These are phyloP conservation scores for Lagenidium giganteum DNA, from an alignment of 352 stramenopile species.

Conservation along the genomic window DNA sequence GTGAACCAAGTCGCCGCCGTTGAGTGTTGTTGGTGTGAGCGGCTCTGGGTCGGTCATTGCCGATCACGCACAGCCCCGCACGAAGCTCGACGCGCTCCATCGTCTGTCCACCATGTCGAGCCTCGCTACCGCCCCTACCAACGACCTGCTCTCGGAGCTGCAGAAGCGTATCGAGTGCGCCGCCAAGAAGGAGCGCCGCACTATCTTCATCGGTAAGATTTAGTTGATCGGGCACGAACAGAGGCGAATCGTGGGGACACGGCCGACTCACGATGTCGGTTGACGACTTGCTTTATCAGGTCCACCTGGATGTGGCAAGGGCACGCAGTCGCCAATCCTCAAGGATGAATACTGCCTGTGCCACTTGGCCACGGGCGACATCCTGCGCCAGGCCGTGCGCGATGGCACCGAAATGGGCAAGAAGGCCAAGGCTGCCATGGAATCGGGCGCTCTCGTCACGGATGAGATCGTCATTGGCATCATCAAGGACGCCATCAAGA, in stretches of 20 bases:
- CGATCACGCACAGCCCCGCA: too few species aligned
- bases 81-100: too few species aligned
- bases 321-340: constrained; percentile 97
- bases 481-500: constrained; percentile 98
- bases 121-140: constrained; percentile 76
- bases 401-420: constrained; percentile 96
- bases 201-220: constrained; percentile 91
- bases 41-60: too few species aligned
- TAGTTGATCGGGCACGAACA: too few species aligned
- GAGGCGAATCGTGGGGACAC: neutral
- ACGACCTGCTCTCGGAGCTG: constrained; percentile 86
- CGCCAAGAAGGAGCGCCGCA: constrained; percentile 91
- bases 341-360: constrained; percentile 98
- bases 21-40: too few species aligned
- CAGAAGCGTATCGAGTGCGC: constrained; percentile 90
- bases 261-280: constrained; percentile 3
- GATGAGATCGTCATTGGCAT: constrained; percentile 99
- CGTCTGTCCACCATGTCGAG: constrained; percentile 40
- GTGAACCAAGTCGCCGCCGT: too few species aligned
- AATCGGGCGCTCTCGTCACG: constrained; percentile 89
- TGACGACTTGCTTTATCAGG: constrained; percentile 27
- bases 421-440: constrained; percentile 98
- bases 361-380: constrained; percentile 99
- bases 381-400: constrained; percentile 96
- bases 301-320: constrained; percentile 96